These are phyloP conservation scores for Leccinum ochraceum DNA, from an alignment of 768 basidiomycete species.

Conservation along the genomic window DNA sequence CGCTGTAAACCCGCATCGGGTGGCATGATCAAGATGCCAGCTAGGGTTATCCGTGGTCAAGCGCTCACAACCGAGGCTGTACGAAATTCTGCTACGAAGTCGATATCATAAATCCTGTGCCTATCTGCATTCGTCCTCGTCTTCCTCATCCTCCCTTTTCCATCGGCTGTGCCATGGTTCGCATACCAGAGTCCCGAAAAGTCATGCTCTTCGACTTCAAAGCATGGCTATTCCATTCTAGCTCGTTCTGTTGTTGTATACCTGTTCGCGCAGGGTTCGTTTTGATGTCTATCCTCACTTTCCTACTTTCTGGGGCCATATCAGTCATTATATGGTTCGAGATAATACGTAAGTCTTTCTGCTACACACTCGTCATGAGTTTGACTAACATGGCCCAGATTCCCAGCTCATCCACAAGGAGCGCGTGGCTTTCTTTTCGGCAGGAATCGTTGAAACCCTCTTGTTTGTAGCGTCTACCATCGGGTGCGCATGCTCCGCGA, in stretches of 20 bases:
- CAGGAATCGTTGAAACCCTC: constrained; percentile 54
- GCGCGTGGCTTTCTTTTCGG: constrained; percentile 45
- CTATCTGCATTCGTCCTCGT: neutral
- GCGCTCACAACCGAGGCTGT: constrained; percentile 2
- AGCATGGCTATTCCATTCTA: constrained; percentile 49
- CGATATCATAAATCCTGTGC: neutral
- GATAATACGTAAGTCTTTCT: constrained; percentile 48
- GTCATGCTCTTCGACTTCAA: constrained; percentile 46
- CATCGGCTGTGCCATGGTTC: neutral
- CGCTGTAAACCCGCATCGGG: constrained; percentile 3
- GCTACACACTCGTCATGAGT: neutral
- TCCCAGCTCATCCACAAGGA: constrained; percentile 31
- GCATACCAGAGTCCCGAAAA: neutral
- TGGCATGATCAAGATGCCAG: neutral
- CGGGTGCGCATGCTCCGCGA: constrained; percentile 42
- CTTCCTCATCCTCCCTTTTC: neutral
- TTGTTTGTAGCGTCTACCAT: constrained; percentile 54
- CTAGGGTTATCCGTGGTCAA: neutral
- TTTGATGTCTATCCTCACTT: constrained; percentile 51
- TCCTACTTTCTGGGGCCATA: constrained; percentile 54
- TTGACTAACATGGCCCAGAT: constrained; percentile 29
- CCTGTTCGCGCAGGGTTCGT: constrained; percentile 64
- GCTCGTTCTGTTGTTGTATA: constrained; percentile 61
- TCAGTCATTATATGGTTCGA: constrained; percentile 63
- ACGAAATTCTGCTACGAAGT: neutral